Conservation (phyloP, 345 rosid genomes). For the Moricandia arvensis region DNA sequence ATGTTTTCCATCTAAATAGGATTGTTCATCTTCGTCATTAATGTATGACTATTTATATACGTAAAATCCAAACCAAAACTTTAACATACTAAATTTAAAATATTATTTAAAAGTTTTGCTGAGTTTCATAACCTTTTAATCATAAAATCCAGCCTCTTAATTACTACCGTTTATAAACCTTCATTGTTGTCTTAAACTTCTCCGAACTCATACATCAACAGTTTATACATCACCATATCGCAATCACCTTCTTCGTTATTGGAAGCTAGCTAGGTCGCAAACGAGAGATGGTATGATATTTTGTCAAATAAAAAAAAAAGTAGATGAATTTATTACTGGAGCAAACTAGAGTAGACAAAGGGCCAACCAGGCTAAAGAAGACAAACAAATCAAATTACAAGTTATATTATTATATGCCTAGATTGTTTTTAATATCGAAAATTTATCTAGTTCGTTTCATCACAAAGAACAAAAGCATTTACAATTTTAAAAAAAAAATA, state of each 20-base stretch:
- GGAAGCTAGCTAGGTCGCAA: neutral
- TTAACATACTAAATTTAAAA: neutral
- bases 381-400: neutral
- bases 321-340: neutral
- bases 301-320: neutral
- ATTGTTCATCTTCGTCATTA: neutral
- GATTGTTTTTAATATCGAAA: neutral
- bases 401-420: neutral
- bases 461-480: no score
- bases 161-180: neutral
- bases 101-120: neutral
- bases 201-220: neutral
- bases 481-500: no score
- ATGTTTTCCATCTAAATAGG: neutral
- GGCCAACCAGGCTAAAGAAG: neutral
- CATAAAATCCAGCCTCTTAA: no score
- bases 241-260: neutral
- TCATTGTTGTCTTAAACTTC: neutral
- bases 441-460: neutral
- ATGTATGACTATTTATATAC: no score
- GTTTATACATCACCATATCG: neutral
- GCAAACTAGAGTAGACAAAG: neutral
- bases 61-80: neutral
- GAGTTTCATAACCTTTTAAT: no score
- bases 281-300: neutral